Conservation (phyloP, 352 stramenopile species). For the Phytophthora sansomeana region DNA sequence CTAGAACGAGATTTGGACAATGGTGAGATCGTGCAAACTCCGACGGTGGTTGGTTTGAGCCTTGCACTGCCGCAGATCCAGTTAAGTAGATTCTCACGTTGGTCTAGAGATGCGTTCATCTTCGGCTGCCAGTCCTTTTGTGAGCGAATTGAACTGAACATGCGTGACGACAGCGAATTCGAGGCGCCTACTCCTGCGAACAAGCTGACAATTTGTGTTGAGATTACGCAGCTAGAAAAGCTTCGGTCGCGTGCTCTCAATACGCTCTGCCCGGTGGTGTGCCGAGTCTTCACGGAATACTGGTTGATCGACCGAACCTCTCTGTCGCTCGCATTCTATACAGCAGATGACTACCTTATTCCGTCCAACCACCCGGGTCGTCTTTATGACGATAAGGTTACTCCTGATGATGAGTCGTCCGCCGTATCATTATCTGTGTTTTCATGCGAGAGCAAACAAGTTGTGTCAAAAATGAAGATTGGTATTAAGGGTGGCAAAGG, state of each 20-base stretch:
- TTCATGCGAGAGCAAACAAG: slow-evolving; percentile 68
- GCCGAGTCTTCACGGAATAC: slow-evolving; percentile 83
- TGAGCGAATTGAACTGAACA: slow-evolving; percentile 73
- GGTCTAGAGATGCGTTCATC: slow-evolving; percentile 67
- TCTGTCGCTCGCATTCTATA: slow-evolving; percentile 76
- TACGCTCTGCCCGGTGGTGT: slow-evolving; percentile 65
- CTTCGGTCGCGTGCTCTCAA: slow-evolving; percentile 51
- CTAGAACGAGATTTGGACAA: slow-evolving; percentile 52
- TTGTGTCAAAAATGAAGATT: slow-evolving; percentile 82
- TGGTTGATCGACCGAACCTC: slow-evolving; percentile 87
- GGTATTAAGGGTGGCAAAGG: slow-evolving; percentile 52
- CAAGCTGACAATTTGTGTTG: slow-evolving; percentile 70
- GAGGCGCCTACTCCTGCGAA: slow-evolving; percentile 43
- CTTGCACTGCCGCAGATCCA: slow-evolving; percentile 74
- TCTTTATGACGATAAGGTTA: slow-evolving; percentile 32
- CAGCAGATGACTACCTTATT: slow-evolving; percentile 65
- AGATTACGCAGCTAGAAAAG: slow-evolving; percentile 64
- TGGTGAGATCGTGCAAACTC: slow-evolving; percentile 49
- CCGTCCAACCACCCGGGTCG: slow-evolving; percentile 51
- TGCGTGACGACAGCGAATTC: slow-evolving; percentile 43
- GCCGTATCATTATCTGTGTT: slow-evolving; percentile 77
- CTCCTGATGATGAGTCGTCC: slow-evolving; percentile 32
- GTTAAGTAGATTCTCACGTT: slow-evolving; percentile 59
- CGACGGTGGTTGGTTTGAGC: slow-evolving; percentile 75
- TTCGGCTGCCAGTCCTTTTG: slow-evolving; percentile 74